phyloP scores from a whole-genome alignment of 73 alveolate species.

The Tetrahymena borealis region DNA sequence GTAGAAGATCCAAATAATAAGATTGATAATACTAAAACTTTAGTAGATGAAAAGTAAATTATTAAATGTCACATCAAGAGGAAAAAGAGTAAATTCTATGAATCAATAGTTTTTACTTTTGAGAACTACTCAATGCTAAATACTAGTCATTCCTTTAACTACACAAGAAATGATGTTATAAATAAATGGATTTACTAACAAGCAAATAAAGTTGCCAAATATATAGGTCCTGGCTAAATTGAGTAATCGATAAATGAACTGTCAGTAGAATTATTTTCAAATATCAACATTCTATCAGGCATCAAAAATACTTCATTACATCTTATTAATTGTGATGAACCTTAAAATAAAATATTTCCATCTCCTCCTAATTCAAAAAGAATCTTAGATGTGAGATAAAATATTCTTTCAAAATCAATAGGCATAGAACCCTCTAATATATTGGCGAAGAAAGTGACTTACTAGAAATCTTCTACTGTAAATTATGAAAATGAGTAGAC shows the following conservation, averaged over 20 bases:
- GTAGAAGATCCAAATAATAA: neutral
- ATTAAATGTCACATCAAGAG: neutral
- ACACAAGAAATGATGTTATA: neutral
- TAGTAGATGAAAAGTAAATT: neutral
- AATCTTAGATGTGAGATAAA: no score
- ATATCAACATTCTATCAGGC: neutral
- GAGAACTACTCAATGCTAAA: neutral
- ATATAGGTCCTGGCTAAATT: neutral
- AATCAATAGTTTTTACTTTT: neutral
- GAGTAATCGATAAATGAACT: neutral
- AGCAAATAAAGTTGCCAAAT: neutral
- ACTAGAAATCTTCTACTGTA: no score
- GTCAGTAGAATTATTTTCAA: neutral
- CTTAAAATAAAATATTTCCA: no score
- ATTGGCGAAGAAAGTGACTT: no score
- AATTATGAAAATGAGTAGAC: no score
- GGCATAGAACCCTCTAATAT: no score
- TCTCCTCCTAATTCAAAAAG: no score
- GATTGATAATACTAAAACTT: neutral
- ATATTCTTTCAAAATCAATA: no score
- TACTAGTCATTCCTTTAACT: neutral
- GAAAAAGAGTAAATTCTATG: neutral
- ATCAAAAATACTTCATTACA: neutral
- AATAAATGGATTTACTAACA: neutral
- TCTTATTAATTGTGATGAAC: no score